Evolutionary conservation across 2,329 filamentous ascomycete genomes (phyloP).

Genomic region (Alternaria sp.): DNA sequence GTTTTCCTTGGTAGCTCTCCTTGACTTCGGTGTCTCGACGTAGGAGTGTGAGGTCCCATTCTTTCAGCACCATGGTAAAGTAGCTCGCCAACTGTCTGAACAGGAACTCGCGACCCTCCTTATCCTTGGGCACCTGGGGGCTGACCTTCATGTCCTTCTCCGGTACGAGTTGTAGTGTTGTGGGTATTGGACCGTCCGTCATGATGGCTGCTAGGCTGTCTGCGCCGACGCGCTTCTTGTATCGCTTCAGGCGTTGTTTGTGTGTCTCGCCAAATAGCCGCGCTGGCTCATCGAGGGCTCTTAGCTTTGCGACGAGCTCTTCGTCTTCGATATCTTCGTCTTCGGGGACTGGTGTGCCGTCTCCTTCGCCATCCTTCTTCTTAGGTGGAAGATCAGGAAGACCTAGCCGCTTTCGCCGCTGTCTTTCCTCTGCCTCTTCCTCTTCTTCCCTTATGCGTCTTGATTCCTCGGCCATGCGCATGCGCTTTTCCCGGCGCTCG

Average conservation of each 20-base stretch:
- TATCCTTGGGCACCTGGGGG: conserved; percentile 66
- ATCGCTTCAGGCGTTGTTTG: conserved; percentile 70
- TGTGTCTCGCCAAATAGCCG: conserved; percentile 83
- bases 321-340: conserved; percentile 73
- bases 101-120: conserved; percentile 71
- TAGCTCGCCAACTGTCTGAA: conserved; percentile 91
- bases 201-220: conserved; percentile 55
- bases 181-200: conserved; percentile 82
- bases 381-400: conserved; percentile 72
- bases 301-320: conserved; percentile 71
- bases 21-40: conserved; percentile 63
- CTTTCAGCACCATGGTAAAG: conserved; percentile 92
- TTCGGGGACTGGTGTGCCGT: conserved; percentile 48
- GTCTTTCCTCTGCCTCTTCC: conserved; percentile 74
- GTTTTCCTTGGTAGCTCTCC: conserved; percentile 78
- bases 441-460: conserved; percentile 71
- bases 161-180: conserved; percentile 77
- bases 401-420: conserved; percentile 76
- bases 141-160: conserved; percentile 87
- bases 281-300: conserved; percentile 74
- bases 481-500: conserved; percentile 80
- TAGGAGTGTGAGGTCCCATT: conserved; percentile 82
- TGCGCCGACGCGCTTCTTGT: conserved; percentile 64
- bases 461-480: conserved; percentile 81
- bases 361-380: conserved; percentile 54